These are phyloP conservation scores for Ulota crispa DNA, from an alignment of 225 moss, liverwort and hornwort genomes.

Conservation along the genomic window DNA sequence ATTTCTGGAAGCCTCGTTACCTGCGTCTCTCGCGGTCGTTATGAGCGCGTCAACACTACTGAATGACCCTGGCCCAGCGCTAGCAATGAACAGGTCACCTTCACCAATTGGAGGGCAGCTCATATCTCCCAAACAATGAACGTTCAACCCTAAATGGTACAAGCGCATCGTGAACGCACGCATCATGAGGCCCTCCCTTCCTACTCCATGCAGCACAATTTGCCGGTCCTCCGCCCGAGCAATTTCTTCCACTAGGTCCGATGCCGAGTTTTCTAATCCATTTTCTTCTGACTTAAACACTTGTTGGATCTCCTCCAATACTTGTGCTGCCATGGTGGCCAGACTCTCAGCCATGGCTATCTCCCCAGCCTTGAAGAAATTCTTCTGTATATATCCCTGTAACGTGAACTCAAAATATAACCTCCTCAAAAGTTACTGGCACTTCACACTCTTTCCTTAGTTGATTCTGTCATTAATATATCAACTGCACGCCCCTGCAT, in stretches of 20 bases:
- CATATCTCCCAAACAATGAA: slow-evolving; percentile 84
- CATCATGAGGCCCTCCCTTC: slow-evolving; percentile 97
- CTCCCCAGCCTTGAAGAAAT: neutral
- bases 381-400: neutral
- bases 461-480: neutral
- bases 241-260: slow-evolving; percentile 58
- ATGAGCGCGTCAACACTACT: slow-evolving; percentile 87
- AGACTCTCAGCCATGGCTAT: slow-evolving; percentile 39
- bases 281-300: slow-evolving; percentile 69
- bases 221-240: slow-evolving; percentile 38
- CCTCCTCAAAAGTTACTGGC: neutral
- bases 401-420: neutral
- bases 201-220: slow-evolving; percentile 87
- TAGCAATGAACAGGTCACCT: slow-evolving; percentile 79
- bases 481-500: neutral
- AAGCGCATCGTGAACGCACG: slow-evolving; percentile 80
- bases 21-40: slow-evolving; percentile 64
- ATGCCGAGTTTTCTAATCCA: slow-evolving; percentile 43
- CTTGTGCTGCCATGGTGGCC: slow-evolving; percentile 63
- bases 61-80: slow-evolving; percentile 88
- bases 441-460: neutral
- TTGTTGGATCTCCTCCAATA: slow-evolving; percentile 67
- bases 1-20: slow-evolving; percentile 16
- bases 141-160: slow-evolving; percentile 76
- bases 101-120: slow-evolving; percentile 66